Conservation (phyloP, 179 eudicot genomes). For the Pouteria campechiana region DNA sequence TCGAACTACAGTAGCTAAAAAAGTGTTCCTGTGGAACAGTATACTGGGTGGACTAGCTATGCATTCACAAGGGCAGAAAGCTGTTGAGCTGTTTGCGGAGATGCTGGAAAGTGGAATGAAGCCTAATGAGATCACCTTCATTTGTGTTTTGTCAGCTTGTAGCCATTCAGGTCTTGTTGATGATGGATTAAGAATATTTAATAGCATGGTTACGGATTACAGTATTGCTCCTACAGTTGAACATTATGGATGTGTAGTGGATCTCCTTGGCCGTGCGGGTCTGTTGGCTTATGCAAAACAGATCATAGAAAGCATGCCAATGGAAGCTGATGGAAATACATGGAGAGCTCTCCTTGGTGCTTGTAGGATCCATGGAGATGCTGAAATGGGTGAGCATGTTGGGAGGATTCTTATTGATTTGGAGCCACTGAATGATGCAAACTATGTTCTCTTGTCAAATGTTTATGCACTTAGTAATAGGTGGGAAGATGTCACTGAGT, state of each 20-base stretch:
- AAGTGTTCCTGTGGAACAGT: constrained; percentile 22
- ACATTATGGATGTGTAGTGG: constrained; percentile 28
- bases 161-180: constrained; percentile 31
- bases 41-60: constrained; percentile 31
- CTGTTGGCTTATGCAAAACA: constrained; percentile 17
- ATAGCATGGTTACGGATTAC: constrained; percentile 13
- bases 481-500: constrained; percentile 23
- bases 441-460: constrained; percentile 32
- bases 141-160: constrained; percentile 23
- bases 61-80: constrained; percentile 19
- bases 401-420: constrained; percentile 21
- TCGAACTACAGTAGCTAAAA: constrained; percentile 9
- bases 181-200: constrained; percentile 17
- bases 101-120: constrained; percentile 12
- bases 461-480: constrained; percentile 29
- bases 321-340: constrained; percentile 22
- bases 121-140: constrained; percentile 18
- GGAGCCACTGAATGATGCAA: constrained; percentile 30
- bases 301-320: constrained; percentile 18
- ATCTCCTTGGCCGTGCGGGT: constrained; percentile 27
- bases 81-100: constrained; percentile 12
- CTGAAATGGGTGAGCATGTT: constrained; percentile 20
- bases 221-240: constrained; percentile 20
- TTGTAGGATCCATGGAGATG: constrained; percentile 28
- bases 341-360: constrained; percentile 37